These are phyloP conservation scores for Populus hybrid DNA, from an alignment of 441 rosid genomes.

Conservation along the genomic window DNA sequence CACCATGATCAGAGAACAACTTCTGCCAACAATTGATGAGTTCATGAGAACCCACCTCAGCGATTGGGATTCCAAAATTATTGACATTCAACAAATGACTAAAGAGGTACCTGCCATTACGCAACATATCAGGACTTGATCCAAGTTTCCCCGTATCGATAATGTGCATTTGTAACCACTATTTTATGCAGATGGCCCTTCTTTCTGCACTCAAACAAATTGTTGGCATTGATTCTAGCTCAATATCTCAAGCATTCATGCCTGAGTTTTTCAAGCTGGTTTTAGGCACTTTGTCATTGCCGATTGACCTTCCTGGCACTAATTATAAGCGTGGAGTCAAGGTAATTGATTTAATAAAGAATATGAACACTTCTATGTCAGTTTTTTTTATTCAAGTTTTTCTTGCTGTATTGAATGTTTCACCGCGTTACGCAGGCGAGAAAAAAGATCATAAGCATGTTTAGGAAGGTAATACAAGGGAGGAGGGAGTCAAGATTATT, in stretches of 20 bases:
- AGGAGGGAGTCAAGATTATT: conserved; percentile 48
- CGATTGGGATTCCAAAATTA: conserved; percentile 51
- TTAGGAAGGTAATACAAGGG: conserved; percentile 49
- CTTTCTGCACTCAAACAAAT: conserved; percentile 74
- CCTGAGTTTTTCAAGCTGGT: conserved; percentile 86
- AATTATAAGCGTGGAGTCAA: conserved; percentile 64
- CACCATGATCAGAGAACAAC: conserved; percentile 63
- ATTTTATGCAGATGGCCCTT: conserved; percentile 65
- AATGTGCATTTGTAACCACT: not conserved
- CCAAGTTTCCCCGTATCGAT: conserved; percentile 4
- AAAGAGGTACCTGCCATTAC: conserved; percentile 49
- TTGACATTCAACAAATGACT: conserved; percentile 78
- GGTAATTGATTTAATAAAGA: conserved; percentile 29
- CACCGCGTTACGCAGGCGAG: conserved; percentile 52
- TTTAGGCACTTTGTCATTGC: conserved; percentile 73
- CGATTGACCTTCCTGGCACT: conserved; percentile 79
- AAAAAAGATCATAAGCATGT: conserved; percentile 52
- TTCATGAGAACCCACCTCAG: conserved; percentile 76
- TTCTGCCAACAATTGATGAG: conserved; percentile 66
- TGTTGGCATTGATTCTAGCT: conserved; percentile 48
- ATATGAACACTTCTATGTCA: not conserved
- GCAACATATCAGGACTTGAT: not conserved
- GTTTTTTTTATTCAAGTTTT: not conserved
- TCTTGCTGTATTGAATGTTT: not conserved
- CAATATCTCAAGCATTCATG: conserved; percentile 45